Base-by-base conservation (phyloP, 495 filamentous ascomycete genomes). In the Annulohypoxylon maeteangense region DNA sequence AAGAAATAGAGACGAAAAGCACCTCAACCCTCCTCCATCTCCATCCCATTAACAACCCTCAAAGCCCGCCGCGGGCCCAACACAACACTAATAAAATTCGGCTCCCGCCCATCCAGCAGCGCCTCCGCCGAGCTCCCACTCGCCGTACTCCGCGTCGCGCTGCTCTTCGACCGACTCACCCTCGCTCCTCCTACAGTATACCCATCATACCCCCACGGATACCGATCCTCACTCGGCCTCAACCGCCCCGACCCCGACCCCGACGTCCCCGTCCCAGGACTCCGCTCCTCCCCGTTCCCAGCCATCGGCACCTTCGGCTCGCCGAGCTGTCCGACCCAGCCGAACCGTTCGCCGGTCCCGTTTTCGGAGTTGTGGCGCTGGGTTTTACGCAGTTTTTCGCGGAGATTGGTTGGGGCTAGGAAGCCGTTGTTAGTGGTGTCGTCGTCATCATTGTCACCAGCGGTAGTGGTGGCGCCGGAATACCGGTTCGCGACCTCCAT, bases 41-140 rank as follows among this genome's bases (percentile, higher is more conserved):
- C 76, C 58, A 83, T 51, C 10, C 81, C 81, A 82, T 93, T 93
- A 14, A 92, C 89, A 40, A 93, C 90, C 74, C 89, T 79, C 79
- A 93, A 80, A 70, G 90, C 92, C 74, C 91, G 83, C 74, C 90
- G 85, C 60, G 91, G 91, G 65, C 89, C 90, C 78, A 93, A 71
- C 70, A 93, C 76, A 18, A 93, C 91, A 45, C 88, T 90, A 69
- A 91, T 88, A 74, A 93, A 93, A 62, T 86, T 92, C 72, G 91
- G 91, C 75, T 93, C 89, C 71, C 85, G 81, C 22, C 88, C 89
- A 4, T 83, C 81, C 34, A 92, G 54, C 68, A 92, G 72, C 68
- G 89, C 82, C 70, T 90, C 87, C 23, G 81, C 78, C 44, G 78
- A 78, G 66, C 76, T 73, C 51, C 72, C 72, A 62, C 77, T 81